These are phyloP conservation scores for Kingdonia uniflora DNA, from an alignment of 164 flowering plant genomes.

Conservation along the genomic window DNA sequence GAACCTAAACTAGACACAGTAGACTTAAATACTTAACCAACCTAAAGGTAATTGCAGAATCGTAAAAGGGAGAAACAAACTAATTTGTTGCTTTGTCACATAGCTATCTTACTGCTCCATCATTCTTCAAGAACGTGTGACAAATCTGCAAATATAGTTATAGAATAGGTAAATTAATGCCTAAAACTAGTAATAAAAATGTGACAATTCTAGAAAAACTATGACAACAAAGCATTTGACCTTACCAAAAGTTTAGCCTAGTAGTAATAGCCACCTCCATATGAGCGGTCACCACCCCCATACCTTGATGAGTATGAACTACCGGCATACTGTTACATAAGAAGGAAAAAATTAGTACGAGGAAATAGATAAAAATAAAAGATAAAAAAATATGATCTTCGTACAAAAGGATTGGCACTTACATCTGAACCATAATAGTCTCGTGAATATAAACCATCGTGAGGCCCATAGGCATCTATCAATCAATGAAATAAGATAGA, in stretches of 20 bases:
- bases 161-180: background rate
- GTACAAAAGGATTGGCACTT: conserved; percentile 12
- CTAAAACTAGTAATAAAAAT: background rate
- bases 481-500: background rate
- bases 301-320: conserved; percentile 33
- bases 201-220: background rate
- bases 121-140: too few species aligned
- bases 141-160: background rate
- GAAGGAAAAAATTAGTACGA: background rate
- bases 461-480: background rate
- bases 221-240: background rate
- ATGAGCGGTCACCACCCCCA: conserved; percentile 31
- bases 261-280: conserved; percentile 48
- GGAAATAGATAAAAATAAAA: background rate
- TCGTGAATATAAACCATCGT: conserved; percentile 20
- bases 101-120: too few species aligned
- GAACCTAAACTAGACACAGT: too few species aligned
- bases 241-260: conserved; percentile 23
- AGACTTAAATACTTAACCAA: too few species aligned
- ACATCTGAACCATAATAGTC: conserved; percentile 51
- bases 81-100: too few species aligned
- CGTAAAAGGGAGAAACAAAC: too few species aligned
- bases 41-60: too few species aligned
- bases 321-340: conserved; percentile 31
- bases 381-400: background rate